These are phyloP conservation scores for Exidia glandulosa DNA, from an alignment of 768 basidiomycete genomes.

Conservation along the genomic window DNA sequence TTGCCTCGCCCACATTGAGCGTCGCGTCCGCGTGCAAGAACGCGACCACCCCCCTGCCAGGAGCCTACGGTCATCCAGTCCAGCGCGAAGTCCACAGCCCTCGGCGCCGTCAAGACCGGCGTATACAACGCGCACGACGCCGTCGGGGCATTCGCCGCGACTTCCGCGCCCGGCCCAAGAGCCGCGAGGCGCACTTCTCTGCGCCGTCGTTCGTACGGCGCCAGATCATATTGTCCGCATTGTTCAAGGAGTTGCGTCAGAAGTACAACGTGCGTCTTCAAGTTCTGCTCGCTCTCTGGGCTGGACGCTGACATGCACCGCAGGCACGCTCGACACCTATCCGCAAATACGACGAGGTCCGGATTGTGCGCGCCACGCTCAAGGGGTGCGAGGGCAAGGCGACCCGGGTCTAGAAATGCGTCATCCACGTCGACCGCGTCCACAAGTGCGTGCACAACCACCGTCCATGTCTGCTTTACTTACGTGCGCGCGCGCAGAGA, in stretches of 20 bases:
- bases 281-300: not conserved
- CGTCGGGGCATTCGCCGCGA: too few species aligned
- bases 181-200: conserved; percentile 94
- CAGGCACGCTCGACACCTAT: conserved; percentile 87
- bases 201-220: conserved; percentile 92
- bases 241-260: conserved; percentile 86
- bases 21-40: too few species aligned
- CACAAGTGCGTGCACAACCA: conserved; percentile 20
- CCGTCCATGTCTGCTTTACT: not conserved
- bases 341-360: conserved; percentile 96
- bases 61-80: too few species aligned
- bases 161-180: conserved; percentile 98
- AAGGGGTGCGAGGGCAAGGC: conserved; percentile 99
- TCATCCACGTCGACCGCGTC: conserved; percentile 96
- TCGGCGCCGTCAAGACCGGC: too few species aligned
- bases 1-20: too few species aligned
- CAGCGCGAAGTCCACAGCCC: too few species aligned
- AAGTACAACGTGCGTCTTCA: conserved; percentile 72
- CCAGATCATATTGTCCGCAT: conserved; percentile 94
- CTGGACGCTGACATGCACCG: conserved; percentile 1
- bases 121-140: too few species aligned
- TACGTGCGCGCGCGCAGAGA: conserved; percentile 40
- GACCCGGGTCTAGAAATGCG: conserved; percentile 93
- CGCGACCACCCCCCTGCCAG: too few species aligned
- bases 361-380: conserved; percentile 94